These are phyloP conservation scores for Phlebiopsis flavidoalba DNA, from an alignment of 768 basidiomycete genomes.

Conservation along the genomic window DNA sequence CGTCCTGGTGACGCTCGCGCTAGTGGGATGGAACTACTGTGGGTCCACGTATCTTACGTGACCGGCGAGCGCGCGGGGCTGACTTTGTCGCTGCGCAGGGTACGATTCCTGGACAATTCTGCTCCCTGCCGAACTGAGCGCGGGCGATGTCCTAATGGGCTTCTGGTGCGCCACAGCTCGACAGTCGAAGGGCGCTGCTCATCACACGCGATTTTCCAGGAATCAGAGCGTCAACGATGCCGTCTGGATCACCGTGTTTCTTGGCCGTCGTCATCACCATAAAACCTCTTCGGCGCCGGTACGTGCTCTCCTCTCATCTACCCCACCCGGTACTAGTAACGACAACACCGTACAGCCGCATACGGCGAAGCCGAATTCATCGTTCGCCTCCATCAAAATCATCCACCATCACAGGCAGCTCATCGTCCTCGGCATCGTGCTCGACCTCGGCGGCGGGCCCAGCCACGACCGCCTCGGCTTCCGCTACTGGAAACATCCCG, in stretches of 20 bases:
- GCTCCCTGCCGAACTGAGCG: slow-evolving; percentile 68
- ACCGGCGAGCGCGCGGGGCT: neutral
- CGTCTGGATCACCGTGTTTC: slow-evolving; percentile 75
- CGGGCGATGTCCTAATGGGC: slow-evolving; percentile 70
- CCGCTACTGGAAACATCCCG: slow-evolving; percentile 79
- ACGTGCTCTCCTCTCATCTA: slow-evolving; percentile 6
- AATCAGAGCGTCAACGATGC: slow-evolving; percentile 51
- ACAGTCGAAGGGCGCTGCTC: neutral
- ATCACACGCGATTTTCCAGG: slow-evolving; percentile 17
- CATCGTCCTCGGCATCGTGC: slow-evolving; percentile 54
- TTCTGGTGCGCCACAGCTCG: slow-evolving; percentile 38
- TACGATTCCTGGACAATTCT: slow-evolving; percentile 61
- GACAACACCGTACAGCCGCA: slow-evolving; percentile 34
- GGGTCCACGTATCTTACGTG: slow-evolving; percentile 9
- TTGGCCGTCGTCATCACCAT: slow-evolving; percentile 71
- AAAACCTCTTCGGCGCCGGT: slow-evolving; percentile 70
- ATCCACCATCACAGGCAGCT: slow-evolving; percentile 59
- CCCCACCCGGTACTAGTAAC: slow-evolving; percentile 4
- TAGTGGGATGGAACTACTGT: slow-evolving; percentile 55
- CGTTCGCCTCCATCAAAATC: slow-evolving; percentile 91
- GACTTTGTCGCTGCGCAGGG: slow-evolving; percentile 21
- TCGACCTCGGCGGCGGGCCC: slow-evolving; percentile 89
- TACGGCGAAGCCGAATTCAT: slow-evolving; percentile 86
- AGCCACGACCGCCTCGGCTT: slow-evolving; percentile 66
- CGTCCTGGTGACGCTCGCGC: slow-evolving; percentile 53